Base-by-base conservation (phyloP, 139 green algal species). In the Ostreobium quekettii region DNA sequence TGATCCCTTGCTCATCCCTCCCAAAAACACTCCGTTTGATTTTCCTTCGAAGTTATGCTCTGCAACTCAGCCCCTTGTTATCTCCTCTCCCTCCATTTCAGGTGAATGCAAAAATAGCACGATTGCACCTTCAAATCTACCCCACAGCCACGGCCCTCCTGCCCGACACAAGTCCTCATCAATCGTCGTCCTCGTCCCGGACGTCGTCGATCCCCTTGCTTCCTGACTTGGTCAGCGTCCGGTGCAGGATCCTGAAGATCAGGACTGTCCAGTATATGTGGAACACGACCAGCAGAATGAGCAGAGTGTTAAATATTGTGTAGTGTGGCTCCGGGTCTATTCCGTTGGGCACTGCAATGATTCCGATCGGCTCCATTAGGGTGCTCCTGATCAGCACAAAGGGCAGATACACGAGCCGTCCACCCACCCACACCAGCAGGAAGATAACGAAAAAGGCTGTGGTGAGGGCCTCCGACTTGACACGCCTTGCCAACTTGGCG, bases 251-350 rank as follows among this genome's bases (percentile, higher is more conserved):
- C 2, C 74, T 75, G 47, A 82, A 71, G 32, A 94, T 94, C 35
- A 94, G 76, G 48, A 82, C 86, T 0, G 85, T 90, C 89, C 89
- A 96, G 78, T 94, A 95, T 4, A 90, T 59, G 71, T 96, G 87
- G 47, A 95, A 73, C 33, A 82, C 70, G 35, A 87, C 85, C 24
- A 96, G 79, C 57, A 93, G 72, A 57, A 86, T 63, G 24, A 95
- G 80, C 36, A 96, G 72, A 0, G 67, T 81, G 47, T 89, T 88
- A 70, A 96, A 86, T 11, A 93, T 87, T n/a, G 78, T 64, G 63
- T 86, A 86, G 74, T 96, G 85, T 2, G 86, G 87, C 60, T 83
- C 39, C 19, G 86, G 83, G 38, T 85, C 61, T 29, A 91, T 85
- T 36, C 76, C 72, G 4, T 85, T 71, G 7, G 72, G 70, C 24